phyloP scores from a whole-genome alignment of 441 rosid species.

The Populus hybrid region DNA sequence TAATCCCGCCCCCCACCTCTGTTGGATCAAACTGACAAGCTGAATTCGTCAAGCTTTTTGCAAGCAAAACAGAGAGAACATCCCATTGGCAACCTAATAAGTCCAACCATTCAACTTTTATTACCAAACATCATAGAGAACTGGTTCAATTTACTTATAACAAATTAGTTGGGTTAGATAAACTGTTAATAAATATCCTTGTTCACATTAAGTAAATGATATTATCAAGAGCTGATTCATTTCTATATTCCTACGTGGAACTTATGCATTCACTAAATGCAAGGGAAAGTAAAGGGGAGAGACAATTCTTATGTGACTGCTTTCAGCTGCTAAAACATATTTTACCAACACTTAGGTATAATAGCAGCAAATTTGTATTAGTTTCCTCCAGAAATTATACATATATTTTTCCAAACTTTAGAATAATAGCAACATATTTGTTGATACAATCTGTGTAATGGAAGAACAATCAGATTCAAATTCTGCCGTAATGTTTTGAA shows the following conservation, averaged over 20 bases:
- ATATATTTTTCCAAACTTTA: neutral
- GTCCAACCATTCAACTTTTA: constrained; percentile 2
- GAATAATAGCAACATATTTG: neutral
- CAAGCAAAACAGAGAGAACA: neutral
- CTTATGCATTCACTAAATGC: neutral
- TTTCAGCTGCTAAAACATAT: neutral
- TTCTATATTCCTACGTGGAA: neutral
- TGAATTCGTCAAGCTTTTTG: neutral
- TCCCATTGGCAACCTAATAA: constrained; percentile 1
- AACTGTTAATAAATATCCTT: neutral
- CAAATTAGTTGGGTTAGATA: neutral
- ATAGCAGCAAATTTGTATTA: neutral
- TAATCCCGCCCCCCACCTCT: neutral
- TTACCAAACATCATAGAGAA: neutral
- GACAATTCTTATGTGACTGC: neutral
- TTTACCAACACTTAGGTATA: neutral
- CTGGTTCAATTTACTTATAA: neutral
- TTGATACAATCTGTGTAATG: neutral
- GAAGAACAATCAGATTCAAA: neutral
- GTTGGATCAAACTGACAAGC: neutral
- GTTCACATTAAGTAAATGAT: neutral
- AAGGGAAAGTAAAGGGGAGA: neutral
- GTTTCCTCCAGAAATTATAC: neutral
- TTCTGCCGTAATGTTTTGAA: neutral
- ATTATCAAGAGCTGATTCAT: neutral